A percentile compares a stretch with the other conserved stretches of the same genome.
These are phyloP conservation scores for Claviceps digitariae DNA, from an alignment of 2,329 filamentous ascomycete genomes.

Conservation along the genomic window DNA sequence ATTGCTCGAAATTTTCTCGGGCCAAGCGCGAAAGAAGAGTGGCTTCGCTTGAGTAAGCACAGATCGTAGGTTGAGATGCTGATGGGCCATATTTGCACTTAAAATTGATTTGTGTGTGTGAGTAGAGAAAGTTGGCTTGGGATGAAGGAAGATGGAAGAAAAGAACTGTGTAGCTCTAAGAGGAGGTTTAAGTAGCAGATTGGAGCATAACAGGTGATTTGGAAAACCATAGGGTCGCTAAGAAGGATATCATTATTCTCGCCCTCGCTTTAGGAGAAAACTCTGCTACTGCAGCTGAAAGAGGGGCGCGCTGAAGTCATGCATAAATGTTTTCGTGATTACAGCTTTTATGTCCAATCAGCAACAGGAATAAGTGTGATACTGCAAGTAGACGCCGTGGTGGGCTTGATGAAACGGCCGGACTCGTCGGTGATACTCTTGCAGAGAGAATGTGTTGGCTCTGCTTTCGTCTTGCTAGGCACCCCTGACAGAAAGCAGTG, in stretches of 20 bases:
- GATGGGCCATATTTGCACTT: background rate
- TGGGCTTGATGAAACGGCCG: background rate
- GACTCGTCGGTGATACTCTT: background rate
- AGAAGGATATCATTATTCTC: too few species aligned
- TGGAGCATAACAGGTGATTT: background rate
- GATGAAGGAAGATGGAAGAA: too few species aligned
- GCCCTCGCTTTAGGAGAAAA: background rate
- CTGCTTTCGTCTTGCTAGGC: too few species aligned
- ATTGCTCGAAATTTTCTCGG: background rate
- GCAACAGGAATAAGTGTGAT: background rate
- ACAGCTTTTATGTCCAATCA: background rate
- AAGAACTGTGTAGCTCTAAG: background rate
- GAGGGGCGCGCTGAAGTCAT: background rate
- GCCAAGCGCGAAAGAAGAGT: background rate
- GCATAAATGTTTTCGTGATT: background rate
- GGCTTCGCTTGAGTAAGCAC: background rate
- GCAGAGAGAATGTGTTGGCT: background rate
- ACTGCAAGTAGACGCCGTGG: background rate
- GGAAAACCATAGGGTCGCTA: background rate
- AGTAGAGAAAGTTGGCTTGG: too few species aligned
- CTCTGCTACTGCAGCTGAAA: background rate
- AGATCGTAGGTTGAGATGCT: background rate
- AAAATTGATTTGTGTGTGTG: background rate
- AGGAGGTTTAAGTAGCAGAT: background rate
- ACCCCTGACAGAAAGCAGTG: too few species aligned